Base-by-base conservation (phyloP, 768 basidiomycete genomes). In the Dacryopinax spathularia region DNA sequence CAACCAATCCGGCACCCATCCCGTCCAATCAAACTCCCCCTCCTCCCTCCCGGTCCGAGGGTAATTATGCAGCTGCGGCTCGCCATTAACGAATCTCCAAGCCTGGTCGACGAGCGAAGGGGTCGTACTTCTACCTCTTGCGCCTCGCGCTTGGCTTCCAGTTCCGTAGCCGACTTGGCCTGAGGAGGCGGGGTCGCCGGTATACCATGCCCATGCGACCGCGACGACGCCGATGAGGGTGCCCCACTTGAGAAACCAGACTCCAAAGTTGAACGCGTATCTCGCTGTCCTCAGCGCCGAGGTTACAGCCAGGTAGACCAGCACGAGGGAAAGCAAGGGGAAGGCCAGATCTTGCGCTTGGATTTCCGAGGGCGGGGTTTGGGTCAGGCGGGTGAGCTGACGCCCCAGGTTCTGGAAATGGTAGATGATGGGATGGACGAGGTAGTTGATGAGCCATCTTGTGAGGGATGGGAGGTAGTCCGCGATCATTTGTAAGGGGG, bases 181-280 rank as follows among this genome's bases (percentile, higher is more conserved):
- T 33, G n/a, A 35, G 16, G 34, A 56, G 20, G 62, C 59, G 44
- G 67, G 41, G 25, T 63, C 66, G 12, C 67, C 67, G n/a, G 60
- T 16, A 22, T 34, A 31, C 48, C 48, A 56, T 18, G 48, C 48
- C 48, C 48, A 56, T 56, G 48, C 61, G 22, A 61, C 63, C 15
- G 43, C 78, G 7, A 85, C 68, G 1, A 77, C 73, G 13, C 77
- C 80, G 9, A 88, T 65, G 56, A 91, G 74, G 12, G 77, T 74
- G 25, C 85, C 86, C 89, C 89, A 91, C 74, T 91, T 91, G 69
- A 87, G 71, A 69, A 88, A 80, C 78, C 81, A 89, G 67, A 89
- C 72, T 29, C 74, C 76, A 34, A 81, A 82, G 65, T 86, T 81
- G 66, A 90, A 74, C 68, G 87, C 77, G 84, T 86, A 90, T 25